A percentile compares a stretch with the other conserved stretches of the same genome.
phyloP scores from a whole-genome alignment of 495 filamentous ascomycete species.

The Parathielavia appendiculata region DNA sequence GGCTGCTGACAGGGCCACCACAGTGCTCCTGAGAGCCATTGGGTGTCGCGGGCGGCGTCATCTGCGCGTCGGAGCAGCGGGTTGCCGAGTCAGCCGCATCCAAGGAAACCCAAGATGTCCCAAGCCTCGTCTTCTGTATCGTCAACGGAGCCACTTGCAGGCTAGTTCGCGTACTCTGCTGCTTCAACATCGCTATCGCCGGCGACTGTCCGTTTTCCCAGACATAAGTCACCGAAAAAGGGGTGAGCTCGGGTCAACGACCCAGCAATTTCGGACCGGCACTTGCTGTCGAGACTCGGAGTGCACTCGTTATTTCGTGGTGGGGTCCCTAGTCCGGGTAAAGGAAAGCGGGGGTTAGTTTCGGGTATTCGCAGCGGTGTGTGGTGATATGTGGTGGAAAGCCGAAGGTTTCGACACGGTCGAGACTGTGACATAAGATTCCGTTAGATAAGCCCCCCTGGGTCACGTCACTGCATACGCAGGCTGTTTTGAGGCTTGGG shows the following conservation, averaged over 20 bases:
- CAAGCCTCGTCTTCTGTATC: constrained; percentile 55
- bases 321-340: background rate
- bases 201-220: constrained; percentile 22
- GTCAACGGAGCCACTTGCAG: constrained; percentile 69
- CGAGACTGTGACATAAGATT: background rate
- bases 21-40: constrained; percentile 56
- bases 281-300: background rate
- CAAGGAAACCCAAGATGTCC: constrained; percentile 31
- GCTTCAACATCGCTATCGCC: constrained; percentile 50
- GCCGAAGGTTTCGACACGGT: background rate
- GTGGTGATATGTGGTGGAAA: background rate
- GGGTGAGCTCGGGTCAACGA: constrained; percentile 15
- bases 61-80: constrained; percentile 47
- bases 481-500: constrained; percentile 23
- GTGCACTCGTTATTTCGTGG: background rate
- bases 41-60: constrained; percentile 72
- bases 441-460: background rate
- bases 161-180: constrained; percentile 50
- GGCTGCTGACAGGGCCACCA: constrained; percentile 18
- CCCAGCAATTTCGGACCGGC: constrained; percentile 7
- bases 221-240: constrained; percentile 35
- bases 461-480: background rate
- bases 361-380: background rate
- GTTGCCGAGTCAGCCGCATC: constrained; percentile 39
- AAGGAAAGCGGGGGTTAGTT: background rate